Evolutionary conservation across 1,139 yeast species (phyloP), one percentile per base, ranked within the genome.

Genomic region (Hansenula anomala): DNA sequence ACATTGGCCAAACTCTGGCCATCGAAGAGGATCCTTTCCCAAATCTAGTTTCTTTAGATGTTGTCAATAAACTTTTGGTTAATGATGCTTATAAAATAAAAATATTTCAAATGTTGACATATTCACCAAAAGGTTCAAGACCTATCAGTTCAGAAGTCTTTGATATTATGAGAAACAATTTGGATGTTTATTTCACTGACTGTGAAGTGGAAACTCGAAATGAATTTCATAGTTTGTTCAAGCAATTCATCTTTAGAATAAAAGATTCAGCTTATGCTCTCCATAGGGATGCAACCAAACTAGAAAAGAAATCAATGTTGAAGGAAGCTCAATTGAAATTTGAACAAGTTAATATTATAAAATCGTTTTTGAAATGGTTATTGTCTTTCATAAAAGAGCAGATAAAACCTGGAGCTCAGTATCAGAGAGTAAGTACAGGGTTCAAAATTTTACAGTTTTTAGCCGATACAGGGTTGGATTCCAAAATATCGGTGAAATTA

Each of bases 121-220:
- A 75, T 5, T 73, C 88, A 1, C 71, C 78, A 0, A 83, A 83
- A 52, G 73, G 75, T 3, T 73, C 94, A 0, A 68, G 68, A 39
- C 76, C 79, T 0, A 68, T 89, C 9, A 66, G 75, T 1, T 39
- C 59, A 0, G 56, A 60, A 22, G 66, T 75, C 0, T 75, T 73
- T 42, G 63, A 66, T 0, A 52, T 72, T 1, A 51, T 86, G 2
- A 51, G 59, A 30, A 53, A 63, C 0, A 61, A 71, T 27, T 52
- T 81, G 10, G 74, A 73, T 43, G 59, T 66, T 11, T 69, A 80
- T 44, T 71, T 83, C 43, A 66, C 71, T 26, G 94, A 86, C 42
- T 69, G 74, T 12, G 78, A 82, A 37, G 70, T 88, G 13, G 92
- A 82, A 42, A 66, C 75, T 0, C 67, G 96, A 52, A 80, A 79